Conservation (phyloP, 306 rosid genomes). For the Cucumis hystrix region DNA sequence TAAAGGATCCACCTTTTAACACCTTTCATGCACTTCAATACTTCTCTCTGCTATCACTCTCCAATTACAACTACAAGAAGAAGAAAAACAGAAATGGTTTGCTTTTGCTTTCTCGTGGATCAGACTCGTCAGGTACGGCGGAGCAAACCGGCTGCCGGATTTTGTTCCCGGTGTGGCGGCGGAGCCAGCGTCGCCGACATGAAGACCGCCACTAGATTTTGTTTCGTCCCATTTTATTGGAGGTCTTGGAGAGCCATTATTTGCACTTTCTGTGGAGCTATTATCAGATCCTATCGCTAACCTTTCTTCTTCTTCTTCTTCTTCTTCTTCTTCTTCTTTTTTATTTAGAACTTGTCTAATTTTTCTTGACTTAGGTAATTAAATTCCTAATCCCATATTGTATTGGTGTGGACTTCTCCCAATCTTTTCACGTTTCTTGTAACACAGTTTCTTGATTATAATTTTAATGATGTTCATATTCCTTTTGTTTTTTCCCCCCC, state of each 20-base stretch:
- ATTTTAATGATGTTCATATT: not conserved
- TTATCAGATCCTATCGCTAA: slow-evolving; percentile 41
- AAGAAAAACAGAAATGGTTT: slow-evolving; percentile 29
- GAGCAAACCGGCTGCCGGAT: slow-evolving; percentile 88
- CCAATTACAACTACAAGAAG: not conserved
- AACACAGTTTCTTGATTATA: not conserved
- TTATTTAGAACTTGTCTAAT: not conserved
- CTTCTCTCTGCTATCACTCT: not conserved
- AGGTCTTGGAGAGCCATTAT: slow-evolving; percentile 63
- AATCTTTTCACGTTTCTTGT: not conserved
- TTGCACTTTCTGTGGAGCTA: slow-evolving; percentile 73
- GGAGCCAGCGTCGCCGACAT: slow-evolving; percentile 86
- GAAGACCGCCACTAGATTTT: slow-evolving; percentile 77
- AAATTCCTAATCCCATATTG: not conserved
- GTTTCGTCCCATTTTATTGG: slow-evolving; percentile 71
- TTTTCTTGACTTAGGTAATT: not conserved
- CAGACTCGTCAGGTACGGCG: slow-evolving; percentile 42
- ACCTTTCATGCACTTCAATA: not conserved
- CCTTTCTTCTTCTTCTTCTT: not conserved
- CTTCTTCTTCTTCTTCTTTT: not conserved
- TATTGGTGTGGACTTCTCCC: not conserved
- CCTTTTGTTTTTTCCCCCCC: not conserved
- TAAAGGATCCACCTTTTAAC: not conserved
- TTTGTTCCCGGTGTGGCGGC: slow-evolving; percentile 75
- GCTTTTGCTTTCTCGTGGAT: slow-evolving; percentile 72